Conservation (phyloP, 2,329 filamentous ascomycete genomes). For the Cercospora sojina region DNA sequence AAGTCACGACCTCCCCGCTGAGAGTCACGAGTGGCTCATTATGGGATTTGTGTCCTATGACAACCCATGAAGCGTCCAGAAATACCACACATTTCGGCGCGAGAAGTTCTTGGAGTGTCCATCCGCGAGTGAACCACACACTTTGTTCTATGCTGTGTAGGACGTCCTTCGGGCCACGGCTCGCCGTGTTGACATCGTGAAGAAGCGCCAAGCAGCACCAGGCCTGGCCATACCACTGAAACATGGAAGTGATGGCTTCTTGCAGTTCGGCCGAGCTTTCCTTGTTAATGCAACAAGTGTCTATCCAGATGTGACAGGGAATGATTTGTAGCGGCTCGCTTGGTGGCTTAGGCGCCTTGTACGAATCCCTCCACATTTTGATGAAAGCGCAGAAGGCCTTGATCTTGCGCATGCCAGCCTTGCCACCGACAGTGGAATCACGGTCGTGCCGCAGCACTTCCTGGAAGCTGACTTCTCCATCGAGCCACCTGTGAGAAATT, state of each 20-base stretch:
- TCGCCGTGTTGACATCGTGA: background rate
- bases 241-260: conserved; percentile 28
- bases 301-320: conserved; percentile 21
- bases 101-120: conserved; percentile 33
- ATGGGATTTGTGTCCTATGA: conserved; percentile 18
- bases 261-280: conserved; percentile 23
- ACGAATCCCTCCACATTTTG: background rate
- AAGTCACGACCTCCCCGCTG: background rate
- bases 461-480: conserved; percentile 18
- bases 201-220: conserved; percentile 22
- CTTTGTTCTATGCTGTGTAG: conserved; percentile 13
- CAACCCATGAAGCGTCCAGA: conserved; percentile 15
- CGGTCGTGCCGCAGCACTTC: conserved; percentile 9
- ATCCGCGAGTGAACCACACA: conserved; percentile 28
- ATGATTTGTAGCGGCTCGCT: background rate
- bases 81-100: conserved; percentile 23
- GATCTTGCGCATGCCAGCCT: conserved; percentile 2
- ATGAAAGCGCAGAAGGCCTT: background rate
- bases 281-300: conserved; percentile 20
- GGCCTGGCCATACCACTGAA: conserved; percentile 22
- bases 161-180: background rate
- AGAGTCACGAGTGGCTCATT: background rate
- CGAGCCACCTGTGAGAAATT: conserved; percentile 21
- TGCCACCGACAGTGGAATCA: background rate
- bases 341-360: background rate